Evolutionary conservation across 2,329 filamentous ascomycete genomes (phyloP).

Genomic region (Capronia coronata): DNA sequence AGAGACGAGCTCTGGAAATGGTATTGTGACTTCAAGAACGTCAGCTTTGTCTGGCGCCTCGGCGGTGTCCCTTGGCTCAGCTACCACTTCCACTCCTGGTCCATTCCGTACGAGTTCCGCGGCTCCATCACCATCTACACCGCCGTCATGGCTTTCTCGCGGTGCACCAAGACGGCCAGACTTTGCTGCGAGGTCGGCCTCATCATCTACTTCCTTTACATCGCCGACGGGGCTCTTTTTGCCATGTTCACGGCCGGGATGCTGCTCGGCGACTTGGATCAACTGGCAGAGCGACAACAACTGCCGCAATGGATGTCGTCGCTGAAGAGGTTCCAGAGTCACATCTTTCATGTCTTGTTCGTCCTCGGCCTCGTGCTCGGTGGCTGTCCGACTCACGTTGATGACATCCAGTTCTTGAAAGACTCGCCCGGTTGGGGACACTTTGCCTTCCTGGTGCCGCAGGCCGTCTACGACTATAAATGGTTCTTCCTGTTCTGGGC

Average conservation of each 20-base stretch:
- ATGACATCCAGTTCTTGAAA: slow-evolving; percentile 36
- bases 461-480: slow-evolving; percentile 59
- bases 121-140: slow-evolving; percentile 33
- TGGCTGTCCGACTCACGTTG: slow-evolving; percentile 52
- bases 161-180: slow-evolving; percentile 49
- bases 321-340: slow-evolving; percentile 45
- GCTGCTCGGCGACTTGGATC: slow-evolving; percentile 56
- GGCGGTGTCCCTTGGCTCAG: slow-evolving; percentile 37
- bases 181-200: slow-evolving; percentile 49
- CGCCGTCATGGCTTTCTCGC: slow-evolving; percentile 47
- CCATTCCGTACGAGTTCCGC: slow-evolving; percentile 42
- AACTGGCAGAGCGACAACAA: slow-evolving; percentile 46
- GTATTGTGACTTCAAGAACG: slow-evolving; percentile 35
- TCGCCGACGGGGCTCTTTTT: slow-evolving; percentile 58
- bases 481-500: slow-evolving; percentile 63
- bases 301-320: slow-evolving; percentile 46
- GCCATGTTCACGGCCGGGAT: slow-evolving; percentile 56
- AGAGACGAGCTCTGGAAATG: slow-evolving; percentile 21
- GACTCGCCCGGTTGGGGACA: slow-evolving; percentile 17
- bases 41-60: slow-evolving; percentile 57
- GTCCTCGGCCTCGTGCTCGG: slow-evolving; percentile 50
- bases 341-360: slow-evolving; percentile 51
- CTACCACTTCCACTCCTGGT: slow-evolving; percentile 44
- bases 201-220: slow-evolving; percentile 61
- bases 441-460: slow-evolving; percentile 46